phyloP scores from a whole-genome alignment of 352 stramenopile species.

The Salisapilia sapeloensis region DNA sequence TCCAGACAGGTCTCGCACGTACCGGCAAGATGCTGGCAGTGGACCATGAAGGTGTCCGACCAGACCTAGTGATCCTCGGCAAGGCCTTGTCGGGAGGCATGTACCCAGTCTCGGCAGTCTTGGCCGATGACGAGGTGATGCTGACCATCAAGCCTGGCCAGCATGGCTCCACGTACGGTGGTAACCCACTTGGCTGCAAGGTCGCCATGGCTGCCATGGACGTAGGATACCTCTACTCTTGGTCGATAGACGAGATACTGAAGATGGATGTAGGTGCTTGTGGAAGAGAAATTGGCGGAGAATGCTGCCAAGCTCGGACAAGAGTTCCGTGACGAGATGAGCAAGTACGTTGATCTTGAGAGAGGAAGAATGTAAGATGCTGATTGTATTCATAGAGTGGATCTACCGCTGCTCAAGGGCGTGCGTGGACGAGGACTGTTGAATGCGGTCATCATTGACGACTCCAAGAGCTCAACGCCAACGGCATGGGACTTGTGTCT shows the following conservation, averaged over 20 bases:
- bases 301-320: slow-evolving; percentile 89
- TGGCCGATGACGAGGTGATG: slow-evolving; percentile 95
- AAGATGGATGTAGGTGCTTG: slow-evolving; percentile 62
- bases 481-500: slow-evolving; percentile 93
- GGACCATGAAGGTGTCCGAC: slow-evolving; percentile 93
- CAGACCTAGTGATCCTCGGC: slow-evolving; percentile 96
- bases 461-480: slow-evolving; percentile 71
- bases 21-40: slow-evolving; percentile 94
- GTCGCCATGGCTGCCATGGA: slow-evolving; percentile 93
- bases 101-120: slow-evolving; percentile 94
- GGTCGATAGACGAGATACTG: neutral
- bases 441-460: slow-evolving; percentile 96
- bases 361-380: too few species aligned
- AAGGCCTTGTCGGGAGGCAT: slow-evolving; percentile 95
- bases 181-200: slow-evolving; percentile 93
- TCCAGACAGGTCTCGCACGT: slow-evolving; percentile 93
- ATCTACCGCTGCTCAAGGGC: slow-evolving; percentile 40
- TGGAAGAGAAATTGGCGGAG: slow-evolving; percentile 93
- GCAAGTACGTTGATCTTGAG: slow-evolving; percentile 21
- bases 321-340: slow-evolving; percentile 85
- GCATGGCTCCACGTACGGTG: slow-evolving; percentile 95
- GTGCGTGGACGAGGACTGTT: slow-evolving; percentile 94
- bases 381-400: slow-evolving; percentile 12
- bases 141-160: slow-evolving; percentile 94
- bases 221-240: slow-evolving; percentile 10